Percentiles rank a stretch among this genome's conserved stretches.
phyloP scores from a whole-genome alignment of 2,329 filamentous ascomycete genomes.

The Knufia petricola region DNA sequence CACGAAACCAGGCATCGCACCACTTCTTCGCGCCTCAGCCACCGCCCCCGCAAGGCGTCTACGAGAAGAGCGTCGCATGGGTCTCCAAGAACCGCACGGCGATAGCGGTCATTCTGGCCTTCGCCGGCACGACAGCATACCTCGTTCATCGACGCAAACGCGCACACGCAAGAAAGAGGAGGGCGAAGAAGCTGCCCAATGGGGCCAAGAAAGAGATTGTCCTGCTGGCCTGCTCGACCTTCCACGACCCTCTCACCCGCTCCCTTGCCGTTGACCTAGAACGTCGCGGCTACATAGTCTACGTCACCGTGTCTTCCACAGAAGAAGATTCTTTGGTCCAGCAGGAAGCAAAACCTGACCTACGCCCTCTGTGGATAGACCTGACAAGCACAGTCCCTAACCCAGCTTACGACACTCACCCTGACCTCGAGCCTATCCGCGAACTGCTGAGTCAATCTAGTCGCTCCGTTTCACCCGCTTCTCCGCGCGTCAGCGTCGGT shows the following conservation, averaged over 20 bases:
- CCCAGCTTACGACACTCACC: conserved; percentile 21
- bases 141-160: conserved; percentile 54
- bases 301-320: conserved; percentile 72
- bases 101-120: conserved; percentile 60
- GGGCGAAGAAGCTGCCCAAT: conserved; percentile 68
- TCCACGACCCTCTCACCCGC: conserved; percentile 67
- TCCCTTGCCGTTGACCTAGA: conserved; percentile 81
- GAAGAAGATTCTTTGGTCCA: conserved; percentile 77
- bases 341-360: conserved; percentile 63
- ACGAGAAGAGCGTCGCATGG: conserved; percentile 60
- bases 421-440: conserved; percentile 22
- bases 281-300: conserved; percentile 84
- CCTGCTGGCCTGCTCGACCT: conserved; percentile 77
- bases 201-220: conserved; percentile 80
- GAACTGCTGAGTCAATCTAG: conserved; percentile 18
- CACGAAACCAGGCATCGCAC: conserved; percentile 23
- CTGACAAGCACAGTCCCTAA: conserved; percentile 51
- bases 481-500: conserved; percentile 11
- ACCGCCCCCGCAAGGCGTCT: conserved; percentile 34
- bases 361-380: conserved; percentile 73
- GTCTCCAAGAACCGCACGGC: conserved; percentile 61
- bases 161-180: conserved; percentile 51
- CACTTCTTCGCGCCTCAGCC: conserved; percentile 26
- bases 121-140: conserved; percentile 54
- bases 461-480: conserved; percentile 12